These are phyloP conservation scores for Biscutella laevigata DNA, from an alignment of 441 rosid species.

Conservation along the genomic window DNA sequence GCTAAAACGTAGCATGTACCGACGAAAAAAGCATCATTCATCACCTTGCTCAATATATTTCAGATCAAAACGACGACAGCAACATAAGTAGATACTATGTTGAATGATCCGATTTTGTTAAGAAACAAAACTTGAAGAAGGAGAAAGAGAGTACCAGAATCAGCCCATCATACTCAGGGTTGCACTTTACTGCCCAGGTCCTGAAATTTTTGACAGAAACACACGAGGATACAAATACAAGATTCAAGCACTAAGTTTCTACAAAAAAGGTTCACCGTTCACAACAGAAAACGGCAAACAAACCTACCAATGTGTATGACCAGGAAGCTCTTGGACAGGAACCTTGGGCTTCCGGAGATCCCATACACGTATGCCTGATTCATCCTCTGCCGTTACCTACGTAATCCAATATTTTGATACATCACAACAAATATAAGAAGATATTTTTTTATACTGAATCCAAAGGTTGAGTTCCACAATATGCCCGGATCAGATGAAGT, in stretches of 20 bases:
- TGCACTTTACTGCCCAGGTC: conserved; percentile 88
- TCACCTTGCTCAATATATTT: background rate
- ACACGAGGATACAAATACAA: conserved; percentile 15
- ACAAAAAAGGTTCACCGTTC: background rate
- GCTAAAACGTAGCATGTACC: background rate
- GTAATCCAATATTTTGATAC: background rate
- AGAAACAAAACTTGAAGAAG: conserved; percentile 18
- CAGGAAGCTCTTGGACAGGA: conserved; percentile 70
- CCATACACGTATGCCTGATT: conserved; percentile 80
- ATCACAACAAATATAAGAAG: background rate
- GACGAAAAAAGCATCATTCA: background rate
- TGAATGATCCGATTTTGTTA: background rate
- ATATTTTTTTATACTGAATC: background rate
- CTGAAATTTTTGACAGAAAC: conserved; percentile 38
- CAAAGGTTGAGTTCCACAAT: background rate
- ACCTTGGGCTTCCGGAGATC: conserved; percentile 71
- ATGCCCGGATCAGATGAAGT: background rate
- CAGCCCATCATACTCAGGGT: conserved; percentile 74
- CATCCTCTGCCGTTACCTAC: conserved; percentile 85
- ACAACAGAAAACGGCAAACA: conserved; percentile 1
- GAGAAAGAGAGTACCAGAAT: conserved; percentile 56
- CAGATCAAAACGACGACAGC: background rate
- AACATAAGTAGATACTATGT: background rate
- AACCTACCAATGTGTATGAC: conserved; percentile 83
- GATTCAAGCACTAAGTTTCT: background rate